These are phyloP conservation scores for Fusarium sp. DNA, from an alignment of 2,329 filamentous ascomycete genomes.

Conservation along the genomic window DNA sequence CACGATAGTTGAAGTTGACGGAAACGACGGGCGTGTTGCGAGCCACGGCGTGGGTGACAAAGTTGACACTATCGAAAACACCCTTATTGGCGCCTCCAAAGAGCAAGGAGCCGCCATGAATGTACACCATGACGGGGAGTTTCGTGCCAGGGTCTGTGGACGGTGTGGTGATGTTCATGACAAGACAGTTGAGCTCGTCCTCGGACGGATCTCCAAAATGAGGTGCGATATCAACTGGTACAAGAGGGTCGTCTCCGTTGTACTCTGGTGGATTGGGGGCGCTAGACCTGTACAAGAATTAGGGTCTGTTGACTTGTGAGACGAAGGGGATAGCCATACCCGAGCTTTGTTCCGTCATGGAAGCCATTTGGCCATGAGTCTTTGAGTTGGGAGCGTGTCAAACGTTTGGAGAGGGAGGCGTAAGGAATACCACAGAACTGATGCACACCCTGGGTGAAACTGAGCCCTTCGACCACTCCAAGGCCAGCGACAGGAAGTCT, in stretches of 20 bases:
- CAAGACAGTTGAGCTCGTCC: conserved; percentile 28
- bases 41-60: conserved; percentile 15
- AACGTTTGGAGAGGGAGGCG: conserved; percentile 24
- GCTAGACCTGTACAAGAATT: not conserved
- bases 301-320: not conserved
- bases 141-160: not conserved
- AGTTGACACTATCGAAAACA: conserved; percentile 23
- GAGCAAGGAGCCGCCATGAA: conserved; percentile 29
- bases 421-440: conserved; percentile 35
- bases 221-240: not conserved
- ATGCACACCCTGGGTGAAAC: conserved; percentile 12
- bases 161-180: conserved; percentile 25
- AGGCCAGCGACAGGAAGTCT: not conserved
- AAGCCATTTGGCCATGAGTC: conserved; percentile 8
- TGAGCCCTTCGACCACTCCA: conserved; percentile 9
- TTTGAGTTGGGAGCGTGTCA: conserved; percentile 25
- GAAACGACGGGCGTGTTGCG: conserved; percentile 13
- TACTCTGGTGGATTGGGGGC: conserved; percentile 34
- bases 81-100: conserved; percentile 21
- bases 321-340: conserved; percentile 7
- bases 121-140: conserved; percentile 27
- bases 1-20: conserved; percentile 26
- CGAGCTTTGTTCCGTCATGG: conserved; percentile 26
- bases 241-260: not conserved
- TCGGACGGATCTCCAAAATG: conserved; percentile 25